Conservation (phyloP, 805 yeast genomes). For the Zygotorulaspora chibaensis region DNA sequence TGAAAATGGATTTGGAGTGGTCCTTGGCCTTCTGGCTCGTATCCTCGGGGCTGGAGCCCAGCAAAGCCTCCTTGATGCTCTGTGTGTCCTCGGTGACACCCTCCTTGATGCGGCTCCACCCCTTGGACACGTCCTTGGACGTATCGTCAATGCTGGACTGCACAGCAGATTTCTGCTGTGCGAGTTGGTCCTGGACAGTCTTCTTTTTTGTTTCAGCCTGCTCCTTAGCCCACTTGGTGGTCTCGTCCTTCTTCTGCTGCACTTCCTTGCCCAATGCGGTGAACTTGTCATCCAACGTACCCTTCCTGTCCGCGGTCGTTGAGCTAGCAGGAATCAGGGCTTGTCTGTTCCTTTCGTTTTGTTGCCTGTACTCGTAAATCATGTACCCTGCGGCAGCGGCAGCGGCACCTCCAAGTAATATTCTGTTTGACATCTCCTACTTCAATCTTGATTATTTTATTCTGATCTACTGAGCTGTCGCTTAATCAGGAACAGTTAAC, state of each 20-base stretch:
- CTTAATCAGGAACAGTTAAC: background rate
- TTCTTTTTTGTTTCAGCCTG: constrained; percentile 9
- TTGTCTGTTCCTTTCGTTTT: constrained; percentile 19
- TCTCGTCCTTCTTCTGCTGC: constrained; percentile 10
- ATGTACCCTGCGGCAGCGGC: constrained; percentile 27
- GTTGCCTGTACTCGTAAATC: constrained; percentile 24
- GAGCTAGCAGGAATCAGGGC: constrained; percentile 10
- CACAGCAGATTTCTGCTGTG: constrained; percentile 5
- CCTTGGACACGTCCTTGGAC: constrained; percentile 8
- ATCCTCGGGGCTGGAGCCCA: constrained; percentile 6
- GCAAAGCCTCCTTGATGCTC: constrained; percentile 16
- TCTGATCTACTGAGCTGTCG: background rate
- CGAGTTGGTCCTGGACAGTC: constrained; percentile 7
- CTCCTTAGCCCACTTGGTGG: constrained; percentile 11
- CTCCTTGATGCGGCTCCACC: constrained; percentile 14
- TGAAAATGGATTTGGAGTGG: constrained; percentile 24
- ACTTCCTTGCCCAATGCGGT: constrained; percentile 4
- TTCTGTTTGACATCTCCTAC: constrained; percentile 21
- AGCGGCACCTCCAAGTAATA: constrained; percentile 27
- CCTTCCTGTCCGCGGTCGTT: constrained; percentile 2
- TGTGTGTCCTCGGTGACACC: constrained; percentile 13
- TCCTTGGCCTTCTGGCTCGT: constrained; percentile 14
- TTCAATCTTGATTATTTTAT: background rate
- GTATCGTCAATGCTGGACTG: constrained; percentile 7
- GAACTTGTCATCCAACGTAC: background rate